Base-by-base conservation (phyloP, 768 basidiomycete species). In the Pleurotus citrinopileatus region DNA sequence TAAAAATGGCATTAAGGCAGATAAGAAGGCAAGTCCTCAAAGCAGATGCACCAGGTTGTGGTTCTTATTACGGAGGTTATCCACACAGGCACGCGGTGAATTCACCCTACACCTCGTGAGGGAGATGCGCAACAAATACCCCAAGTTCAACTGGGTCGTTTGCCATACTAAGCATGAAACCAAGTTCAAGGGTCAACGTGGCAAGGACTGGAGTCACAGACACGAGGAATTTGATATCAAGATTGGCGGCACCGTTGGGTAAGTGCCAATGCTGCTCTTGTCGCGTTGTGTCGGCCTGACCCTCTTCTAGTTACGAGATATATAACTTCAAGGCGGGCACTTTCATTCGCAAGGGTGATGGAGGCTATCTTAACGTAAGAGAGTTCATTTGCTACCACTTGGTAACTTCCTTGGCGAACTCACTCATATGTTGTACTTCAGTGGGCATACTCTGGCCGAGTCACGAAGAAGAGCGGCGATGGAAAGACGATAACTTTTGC, bases 141-240 rank as follows among this genome's bases (percentile, higher is more conserved):
- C 60, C 8, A 26, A 55, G 8, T 59, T 52, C 22, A 62, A 62
- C 37, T 62, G 58, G 48, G 58, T 59, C 12, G 47, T 64, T n/a
- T 59, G 58, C 52, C 62, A 63, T 37, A 55, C 52, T 15, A 55
- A 59, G 20, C 60, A 63, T 37, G 52, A 37, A 25, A 53, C 29
- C 32, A 38, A 61, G 19, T 60, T 56, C 15, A 34, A 53, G 2
- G 62, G 60, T 10, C 43, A 40, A 15, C 47, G 52, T n/a, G 60
- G 59, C 22, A 54, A 58, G 29, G 59, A 63, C 27, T 63, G 60
- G 62, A 57, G 56, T 5, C 60, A 63, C 20, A 38, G 34, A 19
- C 59, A 60, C 32, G 34, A 59, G 4, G 62, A 63, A 36, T 45
- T 61, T 28, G 57, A 57, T 23, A 29, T 47, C 26, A 47, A 47